Conservation (phyloP, 495 filamentous ascomycete species). For the Penicillium parvum region DNA sequence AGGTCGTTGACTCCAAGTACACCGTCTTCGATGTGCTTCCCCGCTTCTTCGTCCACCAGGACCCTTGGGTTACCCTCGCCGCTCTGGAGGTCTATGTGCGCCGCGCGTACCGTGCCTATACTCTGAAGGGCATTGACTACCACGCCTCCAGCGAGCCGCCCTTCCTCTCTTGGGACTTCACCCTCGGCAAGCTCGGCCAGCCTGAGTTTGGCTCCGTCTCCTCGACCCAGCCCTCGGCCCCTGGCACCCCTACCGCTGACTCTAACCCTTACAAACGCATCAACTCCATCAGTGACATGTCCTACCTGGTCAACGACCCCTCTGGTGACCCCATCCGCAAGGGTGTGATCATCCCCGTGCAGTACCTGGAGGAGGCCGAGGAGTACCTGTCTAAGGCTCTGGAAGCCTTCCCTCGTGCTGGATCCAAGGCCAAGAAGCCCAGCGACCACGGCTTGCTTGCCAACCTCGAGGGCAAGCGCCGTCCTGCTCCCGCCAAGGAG, state of each 20-base stretch:
- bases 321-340: slow-evolving; percentile 75
- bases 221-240: slow-evolving; percentile 74
- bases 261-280: slow-evolving; percentile 69
- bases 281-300: slow-evolving; percentile 94
- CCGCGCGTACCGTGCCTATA: slow-evolving; percentile 93
- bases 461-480: slow-evolving; percentile 68
- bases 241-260: slow-evolving; percentile 70
- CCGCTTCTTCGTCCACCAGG: slow-evolving; percentile 87
- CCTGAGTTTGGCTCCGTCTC: slow-evolving; percentile 79
- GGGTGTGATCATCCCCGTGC: slow-evolving; percentile 90
- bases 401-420: slow-evolving; percentile 65
- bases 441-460: slow-evolving; percentile 56
- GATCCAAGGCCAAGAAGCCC: slow-evolving; percentile 37
- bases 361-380: slow-evolving; percentile 89
- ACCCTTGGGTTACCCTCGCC: slow-evolving; percentile 92
- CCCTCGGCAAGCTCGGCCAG: slow-evolving; percentile 84
- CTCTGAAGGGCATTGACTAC: slow-evolving; percentile 83
- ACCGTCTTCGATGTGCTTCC: slow-evolving; percentile 96
- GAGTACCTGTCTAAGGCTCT: slow-evolving; percentile 77
- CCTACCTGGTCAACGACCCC: slow-evolving; percentile 66
- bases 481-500: slow-evolving; percentile 48
- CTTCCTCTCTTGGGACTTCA: slow-evolving; percentile 91
- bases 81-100: slow-evolving; percentile 95
- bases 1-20: slow-evolving; percentile 97
- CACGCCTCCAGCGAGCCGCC: slow-evolving; percentile 73